phyloP scores from a whole-genome alignment of 2,329 filamentous ascomycete species.

The Fusarium solani-melongenae region DNA sequence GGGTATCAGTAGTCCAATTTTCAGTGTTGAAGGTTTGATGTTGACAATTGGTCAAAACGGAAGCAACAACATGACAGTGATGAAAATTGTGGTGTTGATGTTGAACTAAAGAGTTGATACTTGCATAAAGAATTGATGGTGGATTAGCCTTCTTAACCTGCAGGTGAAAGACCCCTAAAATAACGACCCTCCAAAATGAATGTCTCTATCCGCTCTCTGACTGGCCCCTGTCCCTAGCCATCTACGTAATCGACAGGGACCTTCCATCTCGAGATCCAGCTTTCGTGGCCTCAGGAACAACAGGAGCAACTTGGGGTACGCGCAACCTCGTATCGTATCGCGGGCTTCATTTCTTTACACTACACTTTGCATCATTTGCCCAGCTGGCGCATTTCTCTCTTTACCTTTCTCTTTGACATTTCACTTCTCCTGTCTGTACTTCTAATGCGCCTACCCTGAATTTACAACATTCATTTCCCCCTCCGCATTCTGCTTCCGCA shows the following conservation, averaged over 20 bases:
- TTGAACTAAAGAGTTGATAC: not conserved
- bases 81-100: not conserved
- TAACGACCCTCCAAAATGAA: not conserved
- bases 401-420: not conserved
- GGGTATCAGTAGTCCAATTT: not conserved
- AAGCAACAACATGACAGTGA: not conserved
- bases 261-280: conserved; percentile 24
- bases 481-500: conserved; percentile 14
- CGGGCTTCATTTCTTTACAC: not conserved
- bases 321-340: conserved; percentile 13
- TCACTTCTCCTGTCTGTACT: not conserved
- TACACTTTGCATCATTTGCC: not conserved
- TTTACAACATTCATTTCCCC: not conserved
- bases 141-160: not conserved
- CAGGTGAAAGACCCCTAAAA: not conserved
- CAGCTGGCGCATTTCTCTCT: conserved; percentile 8
- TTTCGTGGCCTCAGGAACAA: conserved; percentile 29
- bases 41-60: not conserved
- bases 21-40: not conserved
- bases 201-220: conserved; percentile 9
- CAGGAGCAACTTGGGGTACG: not conserved
- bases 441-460: conserved; percentile 12
- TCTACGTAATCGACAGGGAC: conserved; percentile 35
- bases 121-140: not conserved
- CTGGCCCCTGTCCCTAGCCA: conserved; percentile 21